Conservation (phyloP, 202 grass and related monocot species). For the Brachypodium distachyon region DNA sequence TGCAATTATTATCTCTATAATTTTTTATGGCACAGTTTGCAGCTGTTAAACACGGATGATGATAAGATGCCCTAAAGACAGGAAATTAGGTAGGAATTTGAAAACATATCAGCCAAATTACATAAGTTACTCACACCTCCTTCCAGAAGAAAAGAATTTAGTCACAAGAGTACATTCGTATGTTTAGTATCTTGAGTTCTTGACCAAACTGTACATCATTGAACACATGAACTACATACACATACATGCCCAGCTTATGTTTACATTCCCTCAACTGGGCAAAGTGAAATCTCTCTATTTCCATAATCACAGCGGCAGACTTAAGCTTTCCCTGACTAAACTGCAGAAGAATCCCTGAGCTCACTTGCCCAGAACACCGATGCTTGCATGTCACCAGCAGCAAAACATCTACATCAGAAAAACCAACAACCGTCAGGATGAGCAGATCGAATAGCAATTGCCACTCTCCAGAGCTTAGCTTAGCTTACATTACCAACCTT, state of each 20-base stretch:
- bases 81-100: neutral
- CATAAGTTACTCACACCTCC: neutral
- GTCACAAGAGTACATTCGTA: neutral
- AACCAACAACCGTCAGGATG: neutral
- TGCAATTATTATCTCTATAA: neutral
- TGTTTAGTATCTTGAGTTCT: neutral
- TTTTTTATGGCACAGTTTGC: neutral
- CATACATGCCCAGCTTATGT: neutral
- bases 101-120: neutral
- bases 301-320: neutral
- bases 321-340: neutral
- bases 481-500: conserved; percentile 16
- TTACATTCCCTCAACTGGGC: neutral
- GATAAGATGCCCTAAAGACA: neutral
- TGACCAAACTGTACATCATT: neutral
- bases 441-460: neutral
- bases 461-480: neutral
- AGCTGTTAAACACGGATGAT: neutral
- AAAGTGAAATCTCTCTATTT: neutral
- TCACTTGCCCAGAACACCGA: neutral
- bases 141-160: neutral
- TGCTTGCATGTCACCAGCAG: conserved; percentile 35
- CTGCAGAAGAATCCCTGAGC: neutral
- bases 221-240: neutral
- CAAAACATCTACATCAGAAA: conserved; percentile 43